Evolutionary conservation across 805 yeast species (phyloP), one percentile per base, ranked within the genome.

Genomic region (Pichia heedii): DNA sequence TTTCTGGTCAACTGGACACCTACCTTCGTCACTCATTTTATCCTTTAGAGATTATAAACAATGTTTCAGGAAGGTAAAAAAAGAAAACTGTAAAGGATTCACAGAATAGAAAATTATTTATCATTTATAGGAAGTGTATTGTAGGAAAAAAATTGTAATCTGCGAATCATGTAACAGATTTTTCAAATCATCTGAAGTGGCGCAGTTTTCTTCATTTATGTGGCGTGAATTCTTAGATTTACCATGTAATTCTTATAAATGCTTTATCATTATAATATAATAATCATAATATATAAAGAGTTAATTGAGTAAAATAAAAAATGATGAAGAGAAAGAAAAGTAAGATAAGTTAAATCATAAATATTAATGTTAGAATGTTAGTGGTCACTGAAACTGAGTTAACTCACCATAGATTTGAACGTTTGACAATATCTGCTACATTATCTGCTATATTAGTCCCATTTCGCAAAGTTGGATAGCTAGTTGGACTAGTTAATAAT

Each of bases 1-100:
- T n/a, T 58, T 58, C 48, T 74, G 83, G 51, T 79, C 84, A 19
- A 84, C 89, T 1, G 90, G 90, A 54, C 90, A 84, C 46, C 65
- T 68, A 10, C 32, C 32, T 15, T 29, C 27, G 27, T 24, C 32
- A 29, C 32, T 29, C 32, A 29, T 29, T 8, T 30, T 55, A 55
- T 32, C 54, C 60, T 3, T 50, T 48, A 20, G 50, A 42, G 43
- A 46, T 47, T 22, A 43, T 47, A 52, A 49, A 50, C 9, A 22
- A 18, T 29, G 16, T 6, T 36, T 22, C 3, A 15, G 21, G 13
- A 13, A 10, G n/a, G 15, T 33, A 1, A 24, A 24, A 24, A 24
- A 6, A 3, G 9, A 24, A 24, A 24, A 24, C 27, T 10, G 12
- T 24, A 24, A 24, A 24, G 12, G 9, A 10, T 24, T n/a, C n/a